Base-by-base conservation (phyloP, 805 yeast species). In the Saccharomycopsis schoenii region DNA sequence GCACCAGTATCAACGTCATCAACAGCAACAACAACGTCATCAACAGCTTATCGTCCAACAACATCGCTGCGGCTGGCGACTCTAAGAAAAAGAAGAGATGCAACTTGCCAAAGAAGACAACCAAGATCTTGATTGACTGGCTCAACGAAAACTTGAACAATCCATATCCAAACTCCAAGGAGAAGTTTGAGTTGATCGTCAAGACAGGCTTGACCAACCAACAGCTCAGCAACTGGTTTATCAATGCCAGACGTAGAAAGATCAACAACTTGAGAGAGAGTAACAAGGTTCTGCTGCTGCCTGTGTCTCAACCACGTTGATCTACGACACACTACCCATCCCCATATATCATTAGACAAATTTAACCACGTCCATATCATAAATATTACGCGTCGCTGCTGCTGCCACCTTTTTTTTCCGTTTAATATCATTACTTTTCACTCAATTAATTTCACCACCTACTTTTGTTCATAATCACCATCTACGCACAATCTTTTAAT, bases 201-300 rank as follows among this genome's bases (percentile, higher is more conserved):
- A 78, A 80, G 69, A 89, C 96, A 0, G 93, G 94, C 0, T 77
- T 89, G 69, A 86, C 89, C 64, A 83, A 86, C 71, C 89, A 87
- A 63, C 96, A 89, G 72, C 78, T 89, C 63, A 80, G 88, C 66
- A 89, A 89, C 69, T 89, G 96, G 96, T 89, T 89, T 68, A 89
- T 89, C 68, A 89, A 89, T 70, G 96, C 93, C 19, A 80, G 96
- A 67, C 78, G 96, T 68, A 77, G 96, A 66, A 83, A 87, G 68
- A 80, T 89, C 56, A 77, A 76, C 67, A 67, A 66, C 39, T 71
- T 77, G 66, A 76, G 76, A 66, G 77, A 76, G 21, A 61, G 61
- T 29, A 55, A 54, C 40, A 52, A 37, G 14, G 29, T 39, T 19
- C 52, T 47, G 52, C 52, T 17, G 25, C 51, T 19, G 21, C 6